Evolutionary conservation across 495 filamentous ascomycete species (phyloP), one percentile per base, ranked within the genome.

Genomic region (Aspergillus coremiiformis): DNA sequence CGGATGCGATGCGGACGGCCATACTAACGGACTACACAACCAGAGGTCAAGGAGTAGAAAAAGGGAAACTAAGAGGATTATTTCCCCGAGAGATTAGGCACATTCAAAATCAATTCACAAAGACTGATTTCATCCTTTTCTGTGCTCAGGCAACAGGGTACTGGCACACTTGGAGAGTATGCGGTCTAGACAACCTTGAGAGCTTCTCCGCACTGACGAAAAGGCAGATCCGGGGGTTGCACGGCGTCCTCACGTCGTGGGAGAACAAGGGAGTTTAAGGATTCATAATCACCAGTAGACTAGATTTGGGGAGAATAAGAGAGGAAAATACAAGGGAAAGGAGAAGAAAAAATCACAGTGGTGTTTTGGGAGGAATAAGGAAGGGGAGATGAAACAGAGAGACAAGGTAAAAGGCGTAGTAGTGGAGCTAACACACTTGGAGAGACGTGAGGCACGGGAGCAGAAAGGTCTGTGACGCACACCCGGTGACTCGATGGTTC

Each of bases 171-270:
- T 46, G 52, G 51, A 56, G 59, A 62, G 63, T 50, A 55, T 56
- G 49, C 52, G 58, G 60, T 63, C 59, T 61, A 60, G 59, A 65
- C 58, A 61, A 60, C 56, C 61, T 55, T 64, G 58, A 53, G 61
- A 69, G 68, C 71, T 74, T 73, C 70, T 72, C 70, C 72, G 70
- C 72, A 75, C 68, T 55, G 47, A 72, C 57, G 48, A 59, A 45
- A 33, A 47, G 57, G 49, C 53, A 54, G 59, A 58, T 30, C 50
- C 35, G 49, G 39, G 39, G 51, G 50, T 39, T 61, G 60, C 59
- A 71, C 65, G 55, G 62, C 57, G 55, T 63, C 53, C 48, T 57
- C 57, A 64, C 59, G 55, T 56, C 51, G 58, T 63, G 64, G 49
- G 60, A 39, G 44, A 39, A 52, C 39, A 22, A 35, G 51, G 24